Base-by-base conservation (phyloP, 305 asterid species). In the Fraxinus baroniana region DNA sequence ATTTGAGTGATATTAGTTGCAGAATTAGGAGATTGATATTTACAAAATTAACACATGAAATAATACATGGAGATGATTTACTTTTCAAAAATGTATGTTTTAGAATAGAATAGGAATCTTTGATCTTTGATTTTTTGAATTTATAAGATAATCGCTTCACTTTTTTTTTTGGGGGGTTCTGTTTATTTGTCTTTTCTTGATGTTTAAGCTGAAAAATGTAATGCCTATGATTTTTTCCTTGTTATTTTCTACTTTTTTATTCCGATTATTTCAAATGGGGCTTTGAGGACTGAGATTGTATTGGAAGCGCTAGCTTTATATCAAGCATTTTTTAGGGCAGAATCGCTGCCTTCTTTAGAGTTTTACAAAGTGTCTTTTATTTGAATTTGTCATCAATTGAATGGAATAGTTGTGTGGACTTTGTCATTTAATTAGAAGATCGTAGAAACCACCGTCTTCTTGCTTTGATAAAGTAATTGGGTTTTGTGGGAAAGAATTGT, bases 321-420 rank as follows among this genome's bases (percentile, higher is more conserved):
- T 30, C 32, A 1, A 30, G 24, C 64, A 57, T 18, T 24, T 7
- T 55, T 36, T 22, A 52, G 17, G 20, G 28, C 15, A 36, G 24
- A 66, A 41, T 15, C 12, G n/a, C 22, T 39, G 17, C 83, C 80
- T 30, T 30, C 76, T 28, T 41, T 57, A 30, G 32, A 30, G 2
- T 30, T 30, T 30, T 30, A 30, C 32, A 1, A 30, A 30, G 1
- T 30, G 32, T 30, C 70, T 81, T 86, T 71, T 24, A 89, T 78
- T 85, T 77, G 92, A 85, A 83, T 73, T 78, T 77, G 81, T 86
- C 89, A 83, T 71, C 86, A 73, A 37, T 28, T 81, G 62, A 62
- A 77, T 70, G 35, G 26, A 41, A 74, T 35, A 13, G 57, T 52
- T 17, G 17, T 4, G 13, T 76, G 28, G 52, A 26, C 64, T 78